Conservation (phyloP, 768 basidiomycete genomes). For the Macrolepiota dolichaula region DNA sequence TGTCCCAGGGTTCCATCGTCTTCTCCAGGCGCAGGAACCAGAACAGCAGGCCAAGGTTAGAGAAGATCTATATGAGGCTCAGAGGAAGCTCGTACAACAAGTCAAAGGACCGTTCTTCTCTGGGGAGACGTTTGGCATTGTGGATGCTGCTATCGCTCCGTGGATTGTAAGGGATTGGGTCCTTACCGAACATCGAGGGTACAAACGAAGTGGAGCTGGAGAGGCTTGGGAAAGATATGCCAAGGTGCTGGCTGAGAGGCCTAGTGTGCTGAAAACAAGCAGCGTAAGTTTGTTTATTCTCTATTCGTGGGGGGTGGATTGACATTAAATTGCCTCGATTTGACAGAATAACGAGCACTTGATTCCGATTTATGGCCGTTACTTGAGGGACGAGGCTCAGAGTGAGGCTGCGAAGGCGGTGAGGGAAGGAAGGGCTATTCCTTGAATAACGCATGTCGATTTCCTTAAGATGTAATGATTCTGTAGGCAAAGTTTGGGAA, state of each 20-base stretch:
- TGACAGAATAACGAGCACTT: conserved; percentile 32
- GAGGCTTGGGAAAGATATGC: conserved; percentile 44
- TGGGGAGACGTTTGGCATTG: conserved; percentile 49
- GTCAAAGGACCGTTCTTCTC: conserved; percentile 52
- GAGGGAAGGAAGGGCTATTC: conserved; percentile 40
- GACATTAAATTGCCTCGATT: too few relatives aligned
- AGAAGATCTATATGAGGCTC: conserved; percentile 25
- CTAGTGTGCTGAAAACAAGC: conserved; percentile 43
- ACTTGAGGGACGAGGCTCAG: conserved; percentile 53
- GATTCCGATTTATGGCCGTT: conserved; percentile 48
- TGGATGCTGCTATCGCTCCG: conserved; percentile 54
- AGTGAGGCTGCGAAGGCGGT: conserved; percentile 52
- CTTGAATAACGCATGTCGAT: conserved; percentile 16
- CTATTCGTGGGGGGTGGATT: neutral
- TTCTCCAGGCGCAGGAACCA: conserved; percentile 37
- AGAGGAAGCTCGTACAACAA: conserved; percentile 27
- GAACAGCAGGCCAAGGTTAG: conserved; percentile 24
- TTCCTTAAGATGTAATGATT: too few relatives aligned
- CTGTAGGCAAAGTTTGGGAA: too few relatives aligned
- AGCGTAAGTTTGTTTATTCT: conserved; percentile 26
- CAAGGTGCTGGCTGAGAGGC: conserved; percentile 35
- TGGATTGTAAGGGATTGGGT: conserved; percentile 49
- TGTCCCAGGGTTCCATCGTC: conserved; percentile 49
- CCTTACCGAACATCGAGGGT: conserved; percentile 45
- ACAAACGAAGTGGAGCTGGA: conserved; percentile 38